A percentile compares a stretch with the other conserved stretches of the same genome.
phyloP scores from a whole-genome alignment of 495 filamentous ascomycete genomes.

The Monascus purpureus region DNA sequence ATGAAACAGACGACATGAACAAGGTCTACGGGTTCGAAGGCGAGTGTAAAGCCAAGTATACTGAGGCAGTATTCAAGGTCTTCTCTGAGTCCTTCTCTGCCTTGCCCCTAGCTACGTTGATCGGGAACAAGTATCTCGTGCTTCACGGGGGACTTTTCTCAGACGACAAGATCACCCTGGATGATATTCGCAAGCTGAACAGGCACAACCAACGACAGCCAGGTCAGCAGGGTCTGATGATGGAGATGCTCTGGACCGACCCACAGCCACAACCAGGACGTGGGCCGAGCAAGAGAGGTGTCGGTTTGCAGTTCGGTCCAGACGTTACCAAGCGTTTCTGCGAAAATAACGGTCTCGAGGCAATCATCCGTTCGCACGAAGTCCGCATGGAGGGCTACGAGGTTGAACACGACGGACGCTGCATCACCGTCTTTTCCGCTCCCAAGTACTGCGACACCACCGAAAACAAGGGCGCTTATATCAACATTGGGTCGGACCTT shows the following conservation, averaged over 20 bases:
- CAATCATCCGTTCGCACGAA: conserved; percentile 93
- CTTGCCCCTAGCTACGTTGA: conserved; percentile 79
- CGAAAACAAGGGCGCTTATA: conserved; percentile 96
- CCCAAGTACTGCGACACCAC: conserved; percentile 96
- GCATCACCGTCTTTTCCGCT: conserved; percentile 98
- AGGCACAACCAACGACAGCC: conserved; percentile 88
- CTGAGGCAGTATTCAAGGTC: conserved; percentile 86
- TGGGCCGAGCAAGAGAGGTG: conserved; percentile 90
- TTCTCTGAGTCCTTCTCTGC: conserved; percentile 98
- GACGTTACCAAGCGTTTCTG: conserved; percentile 97
- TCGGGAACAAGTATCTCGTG: conserved; percentile 83
- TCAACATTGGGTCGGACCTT: conserved; percentile 87
- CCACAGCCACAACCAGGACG: conserved; percentile 75
- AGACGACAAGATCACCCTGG: conserved; percentile 81
- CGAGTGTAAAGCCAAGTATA: conserved; percentile 96
- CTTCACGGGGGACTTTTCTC: conserved; percentile 96
- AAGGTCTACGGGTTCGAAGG: conserved; percentile 96
- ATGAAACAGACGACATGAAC: conserved; percentile 99
- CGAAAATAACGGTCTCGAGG: conserved; percentile 84
- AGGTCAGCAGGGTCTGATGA: conserved; percentile 94
- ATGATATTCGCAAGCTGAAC: conserved; percentile 87
- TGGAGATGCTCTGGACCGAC: conserved; percentile 99
- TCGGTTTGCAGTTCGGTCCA: conserved; percentile 91
- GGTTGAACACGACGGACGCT: conserved; percentile 90
- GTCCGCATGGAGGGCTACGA: conserved; percentile 97